These are phyloP conservation scores for Cladorrhinum sp. DNA, from an alignment of 2,329 filamentous ascomycete species.

Conservation along the genomic window DNA sequence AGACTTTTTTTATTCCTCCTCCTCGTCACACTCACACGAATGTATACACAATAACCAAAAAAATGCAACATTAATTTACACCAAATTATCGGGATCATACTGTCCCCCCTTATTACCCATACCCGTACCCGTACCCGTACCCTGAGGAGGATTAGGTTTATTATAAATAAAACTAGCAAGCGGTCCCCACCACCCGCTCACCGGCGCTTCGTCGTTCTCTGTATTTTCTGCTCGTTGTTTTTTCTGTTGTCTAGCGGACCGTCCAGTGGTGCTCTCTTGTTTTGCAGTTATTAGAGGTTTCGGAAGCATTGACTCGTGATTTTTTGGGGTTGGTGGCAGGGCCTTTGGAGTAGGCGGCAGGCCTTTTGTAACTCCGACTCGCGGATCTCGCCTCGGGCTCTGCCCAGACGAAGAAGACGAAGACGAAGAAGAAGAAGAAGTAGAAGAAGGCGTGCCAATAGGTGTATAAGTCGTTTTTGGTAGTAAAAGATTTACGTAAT, in stretches of 20 bases:
- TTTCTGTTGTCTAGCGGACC: background rate
- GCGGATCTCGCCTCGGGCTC: background rate
- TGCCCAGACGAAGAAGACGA: background rate
- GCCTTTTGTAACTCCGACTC: background rate
- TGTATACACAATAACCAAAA: too few relatives aligned
- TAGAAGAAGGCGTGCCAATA: background rate
- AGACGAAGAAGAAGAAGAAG: background rate
- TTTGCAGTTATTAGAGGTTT: background rate
- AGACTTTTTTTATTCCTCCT: background rate
- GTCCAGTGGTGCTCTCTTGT: background rate
- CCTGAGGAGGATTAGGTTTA: too few relatives aligned
- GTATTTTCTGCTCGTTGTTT: background rate
- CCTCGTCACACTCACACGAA: too few relatives aligned
- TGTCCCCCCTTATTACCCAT: too few relatives aligned
- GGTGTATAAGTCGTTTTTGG: conserved; percentile 3
- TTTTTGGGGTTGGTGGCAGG: background rate
- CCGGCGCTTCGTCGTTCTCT: background rate
- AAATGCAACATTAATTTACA: background rate
- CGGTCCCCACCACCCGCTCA: conserved; percentile 16
- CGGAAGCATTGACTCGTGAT: background rate
- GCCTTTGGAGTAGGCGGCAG: background rate
- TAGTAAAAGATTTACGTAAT: background rate
- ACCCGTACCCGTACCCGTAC: too few relatives aligned
- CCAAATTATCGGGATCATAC: conserved; percentile 10
- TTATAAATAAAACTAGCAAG: conserved; percentile 1